Percentiles rank a stretch among this genome's conserved stretches.
phyloP scores from a whole-genome alignment of 345 rosid genomes.

The Murraya paniculata region DNA sequence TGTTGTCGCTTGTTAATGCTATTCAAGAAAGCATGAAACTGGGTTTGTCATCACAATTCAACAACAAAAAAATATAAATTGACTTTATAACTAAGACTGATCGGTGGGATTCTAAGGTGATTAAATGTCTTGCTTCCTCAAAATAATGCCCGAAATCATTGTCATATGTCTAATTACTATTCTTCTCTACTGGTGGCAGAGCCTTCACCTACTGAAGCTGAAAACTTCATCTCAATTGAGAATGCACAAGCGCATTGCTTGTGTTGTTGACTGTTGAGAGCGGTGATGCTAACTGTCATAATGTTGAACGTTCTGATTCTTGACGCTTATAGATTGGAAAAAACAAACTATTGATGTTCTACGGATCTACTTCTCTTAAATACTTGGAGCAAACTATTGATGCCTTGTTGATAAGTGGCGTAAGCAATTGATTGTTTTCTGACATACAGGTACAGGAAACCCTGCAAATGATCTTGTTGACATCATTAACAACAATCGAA shows the following conservation, averaged over 20 bases:
- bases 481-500: conserved; percentile 70
- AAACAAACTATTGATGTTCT: neutral
- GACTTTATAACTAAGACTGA: neutral
- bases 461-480: conserved; percentile 73
- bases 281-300: neutral
- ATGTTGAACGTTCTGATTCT: neutral
- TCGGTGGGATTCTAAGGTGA: neutral
- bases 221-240: neutral
- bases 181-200: neutral
- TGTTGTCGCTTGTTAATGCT: neutral
- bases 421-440: neutral
- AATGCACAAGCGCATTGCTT: neutral
- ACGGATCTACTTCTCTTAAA: neutral
- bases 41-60: neutral
- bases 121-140: neutral
- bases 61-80: neutral
- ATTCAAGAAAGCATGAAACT: neutral
- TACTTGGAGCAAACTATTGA: neutral
- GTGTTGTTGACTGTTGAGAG: neutral
- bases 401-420: neutral
- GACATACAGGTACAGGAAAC: conserved; percentile 58
- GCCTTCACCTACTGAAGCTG: neutral
- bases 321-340: neutral
- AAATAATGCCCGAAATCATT: neutral
- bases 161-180: neutral